Percentiles rank a stretch among this genome's conserved stretches.
phyloP scores from a whole-genome alignment of 2,329 filamentous ascomycete species.

The Neonectria neomacrospora region DNA sequence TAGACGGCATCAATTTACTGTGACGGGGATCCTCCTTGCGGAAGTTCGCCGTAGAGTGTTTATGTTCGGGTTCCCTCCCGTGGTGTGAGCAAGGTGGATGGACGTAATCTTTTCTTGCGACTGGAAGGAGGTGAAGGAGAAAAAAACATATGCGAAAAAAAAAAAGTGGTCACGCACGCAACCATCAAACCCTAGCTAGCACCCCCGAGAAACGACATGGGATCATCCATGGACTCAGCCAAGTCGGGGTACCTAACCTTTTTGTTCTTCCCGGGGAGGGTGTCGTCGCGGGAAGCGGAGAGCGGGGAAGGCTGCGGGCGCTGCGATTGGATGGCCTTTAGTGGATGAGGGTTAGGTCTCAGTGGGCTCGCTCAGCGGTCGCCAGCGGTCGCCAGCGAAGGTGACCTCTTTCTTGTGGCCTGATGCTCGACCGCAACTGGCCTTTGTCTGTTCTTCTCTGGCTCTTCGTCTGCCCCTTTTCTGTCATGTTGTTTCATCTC shows the following conservation, averaged over 20 bases:
- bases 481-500: neutral
- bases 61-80: too few species aligned
- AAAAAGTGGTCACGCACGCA: slow-evolving; percentile 19
- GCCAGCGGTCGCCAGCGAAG: neutral
- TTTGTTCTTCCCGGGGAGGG: slow-evolving; percentile 2
- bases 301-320: slow-evolving; percentile 27
- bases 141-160: neutral
- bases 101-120: neutral
- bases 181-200: slow-evolving; percentile 4
- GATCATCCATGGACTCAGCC: slow-evolving; percentile 10
- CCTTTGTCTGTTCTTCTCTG: neutral
- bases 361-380: neutral
- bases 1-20: neutral
- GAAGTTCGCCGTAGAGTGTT: neutral
- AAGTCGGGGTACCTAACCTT: slow-evolving; percentile 13
- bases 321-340: slow-evolving; percentile 21
- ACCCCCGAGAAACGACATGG: slow-evolving; percentile 11
- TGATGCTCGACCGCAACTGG: neutral
- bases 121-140: too few species aligned
- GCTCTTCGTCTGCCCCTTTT: neutral
- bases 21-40: neutral
- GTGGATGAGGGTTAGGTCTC: neutral
- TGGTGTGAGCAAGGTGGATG: too few species aligned
- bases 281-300: slow-evolving; percentile 12
- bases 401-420: neutral